Evolutionary conservation across 495 filamentous ascomycete genomes (phyloP).

Genomic region (Penicillium cataractarum): DNA sequence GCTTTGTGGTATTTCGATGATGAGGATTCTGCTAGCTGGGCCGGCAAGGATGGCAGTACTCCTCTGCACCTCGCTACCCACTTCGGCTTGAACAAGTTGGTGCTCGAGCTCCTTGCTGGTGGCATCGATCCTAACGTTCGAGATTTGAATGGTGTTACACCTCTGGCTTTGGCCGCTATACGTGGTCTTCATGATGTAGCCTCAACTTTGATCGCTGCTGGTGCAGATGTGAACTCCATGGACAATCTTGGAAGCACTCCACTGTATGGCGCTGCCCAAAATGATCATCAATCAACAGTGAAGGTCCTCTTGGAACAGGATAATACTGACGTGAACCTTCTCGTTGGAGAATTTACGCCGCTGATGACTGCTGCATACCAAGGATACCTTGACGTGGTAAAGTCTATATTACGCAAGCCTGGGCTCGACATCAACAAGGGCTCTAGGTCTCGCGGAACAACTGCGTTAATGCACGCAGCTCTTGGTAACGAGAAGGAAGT

Average conservation of each 20-base stretch:
- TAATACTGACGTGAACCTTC: slow-evolving; percentile 2
- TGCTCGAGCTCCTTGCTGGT: slow-evolving; percentile 1
- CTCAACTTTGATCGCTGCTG: slow-evolving; percentile 2
- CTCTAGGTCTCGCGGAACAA: background rate
- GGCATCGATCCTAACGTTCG: slow-evolving; percentile 4
- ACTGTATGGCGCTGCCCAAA: background rate
- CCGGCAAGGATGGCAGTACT: slow-evolving; percentile 11
- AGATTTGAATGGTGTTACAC: slow-evolving; percentile 9
- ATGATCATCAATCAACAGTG: background rate
- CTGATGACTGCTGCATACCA: slow-evolving; percentile 6
- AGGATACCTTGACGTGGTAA: slow-evolving; percentile 1
- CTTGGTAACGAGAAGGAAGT: background rate
- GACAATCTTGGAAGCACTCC: slow-evolving; percentile 8
- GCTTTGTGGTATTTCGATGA: slow-evolving; percentile 10
- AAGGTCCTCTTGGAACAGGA: background rate
- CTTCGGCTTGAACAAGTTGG: slow-evolving; percentile 8
- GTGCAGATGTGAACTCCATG: slow-evolving; percentile 6
- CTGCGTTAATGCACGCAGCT: slow-evolving; percentile 5
- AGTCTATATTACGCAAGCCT: background rate
- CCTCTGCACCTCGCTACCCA: slow-evolving; percentile 7
- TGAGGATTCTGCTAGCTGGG: slow-evolving; percentile 7
- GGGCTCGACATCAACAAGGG: slow-evolving; percentile 8
- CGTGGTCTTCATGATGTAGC: slow-evolving; percentile 2
- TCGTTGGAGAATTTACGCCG: background rate
- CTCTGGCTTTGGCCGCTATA: slow-evolving; percentile 1